Conservation (phyloP, 2,329 filamentous ascomycete genomes). For the Leptosphaerulina australis region DNA sequence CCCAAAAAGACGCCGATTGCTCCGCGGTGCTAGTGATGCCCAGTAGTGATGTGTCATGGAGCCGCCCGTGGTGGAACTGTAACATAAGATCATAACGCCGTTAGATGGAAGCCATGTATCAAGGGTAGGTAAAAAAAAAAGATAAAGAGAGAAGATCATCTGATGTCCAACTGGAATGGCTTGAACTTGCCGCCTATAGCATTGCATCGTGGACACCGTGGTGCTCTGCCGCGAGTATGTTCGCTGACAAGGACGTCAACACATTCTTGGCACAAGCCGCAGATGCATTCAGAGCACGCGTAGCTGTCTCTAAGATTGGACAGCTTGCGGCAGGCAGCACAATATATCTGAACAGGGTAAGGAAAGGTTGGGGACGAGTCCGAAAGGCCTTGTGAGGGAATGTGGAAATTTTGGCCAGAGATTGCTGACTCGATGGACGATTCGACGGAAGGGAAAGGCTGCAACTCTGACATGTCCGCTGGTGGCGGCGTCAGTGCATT, state of each 20-base stretch:
- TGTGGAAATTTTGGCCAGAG: constrained; percentile 72
- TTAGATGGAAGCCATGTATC: constrained; percentile 13
- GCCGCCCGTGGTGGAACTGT: constrained; percentile 4
- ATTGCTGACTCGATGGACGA: constrained; percentile 71
- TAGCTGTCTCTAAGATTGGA: constrained; percentile 82
- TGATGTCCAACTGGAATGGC: constrained; percentile 81
- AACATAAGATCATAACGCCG: constrained; percentile 23
- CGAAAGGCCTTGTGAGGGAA: constrained; percentile 56
- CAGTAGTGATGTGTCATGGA: constrained; percentile 13
- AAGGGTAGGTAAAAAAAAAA: constrained; percentile 1
- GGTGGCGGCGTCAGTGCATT: constrained; percentile 84
- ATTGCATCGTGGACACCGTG: constrained; percentile 75
- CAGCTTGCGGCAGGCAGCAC: constrained; percentile 80
- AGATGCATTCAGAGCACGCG: constrained; percentile 95
- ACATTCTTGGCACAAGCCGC: constrained; percentile 86
- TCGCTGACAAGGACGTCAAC: constrained; percentile 80
- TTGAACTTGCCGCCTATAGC: constrained; percentile 82
- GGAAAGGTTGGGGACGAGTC: constrained; percentile 65
- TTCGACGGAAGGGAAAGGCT: constrained; percentile 91
- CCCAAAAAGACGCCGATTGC: constrained; percentile 24
- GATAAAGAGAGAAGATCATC: constrained; percentile 55
- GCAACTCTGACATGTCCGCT: constrained; percentile 53
- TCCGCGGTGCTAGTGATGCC: constrained; percentile 27
- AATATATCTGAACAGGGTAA: constrained; percentile 80
- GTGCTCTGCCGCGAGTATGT: constrained; percentile 71